A percentile compares a stretch with the other conserved stretches of the same genome.
Evolutionary conservation across 83 land plant species (phyloP).

Genomic region (Diphasiastrum complanatum): DNA sequence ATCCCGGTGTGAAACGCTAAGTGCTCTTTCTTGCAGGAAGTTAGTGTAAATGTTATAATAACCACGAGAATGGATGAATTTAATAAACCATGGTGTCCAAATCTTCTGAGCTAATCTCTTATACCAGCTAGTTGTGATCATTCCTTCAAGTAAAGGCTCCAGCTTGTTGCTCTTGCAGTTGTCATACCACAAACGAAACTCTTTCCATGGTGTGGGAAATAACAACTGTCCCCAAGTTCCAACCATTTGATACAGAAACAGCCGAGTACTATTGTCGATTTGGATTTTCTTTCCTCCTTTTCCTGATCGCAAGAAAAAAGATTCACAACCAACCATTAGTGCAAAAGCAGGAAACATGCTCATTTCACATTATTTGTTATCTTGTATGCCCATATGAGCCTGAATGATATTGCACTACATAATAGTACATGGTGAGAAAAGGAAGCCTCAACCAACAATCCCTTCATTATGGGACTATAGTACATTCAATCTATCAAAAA

Average conservation of each 20-base stretch:
- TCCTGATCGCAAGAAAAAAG: slow-evolving; percentile 33
- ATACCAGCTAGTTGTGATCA: slow-evolving; percentile 94
- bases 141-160: slow-evolving; percentile 75
- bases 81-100: slow-evolving; percentile 99
- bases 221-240: slow-evolving; percentile 99
- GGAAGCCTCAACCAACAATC: no score
- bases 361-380: no score
- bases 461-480: no score
- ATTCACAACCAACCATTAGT: not conserved
- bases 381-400: no score
- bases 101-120: slow-evolving; percentile 74
- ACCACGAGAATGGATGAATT: slow-evolving; percentile 65
- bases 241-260: slow-evolving; percentile 87
- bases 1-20: slow-evolving; percentile 79
- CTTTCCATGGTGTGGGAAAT: slow-evolving; percentile 95
- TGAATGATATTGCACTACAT: no score
- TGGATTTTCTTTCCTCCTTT: slow-evolving; percentile 73
- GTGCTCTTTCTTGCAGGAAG: slow-evolving; percentile 59
- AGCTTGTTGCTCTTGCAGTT: slow-evolving; percentile 56
- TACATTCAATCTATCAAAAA: no score
- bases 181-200: slow-evolving; percentile 92
- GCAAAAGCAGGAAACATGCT: no score
- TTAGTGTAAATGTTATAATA: slow-evolving; percentile 88
- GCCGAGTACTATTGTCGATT: slow-evolving; percentile 42
- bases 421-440: no score